A percentile compares a stretch with the other conserved stretches of the same genome.
Conservation (phyloP, 768 basidiomycete species). For the Rhizopogon roseolus region DNA sequence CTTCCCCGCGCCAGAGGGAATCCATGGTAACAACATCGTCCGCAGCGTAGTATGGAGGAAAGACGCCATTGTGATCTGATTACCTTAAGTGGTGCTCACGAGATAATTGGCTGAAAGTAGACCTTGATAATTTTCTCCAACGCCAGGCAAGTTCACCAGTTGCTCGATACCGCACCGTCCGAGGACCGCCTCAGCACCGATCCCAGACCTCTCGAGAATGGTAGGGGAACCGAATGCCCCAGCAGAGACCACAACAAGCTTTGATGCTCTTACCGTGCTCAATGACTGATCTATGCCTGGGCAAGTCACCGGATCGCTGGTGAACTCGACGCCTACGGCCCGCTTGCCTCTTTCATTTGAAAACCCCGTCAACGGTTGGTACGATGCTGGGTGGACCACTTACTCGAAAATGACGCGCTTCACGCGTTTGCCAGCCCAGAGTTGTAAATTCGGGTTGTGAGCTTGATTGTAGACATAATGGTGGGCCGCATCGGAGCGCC, state of each 20-base stretch:
- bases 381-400: no score
- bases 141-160: constrained; percentile 34
- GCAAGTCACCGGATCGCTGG: constrained; percentile 19
- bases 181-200: constrained; percentile 30
- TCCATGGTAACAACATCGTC: constrained; percentile 46
- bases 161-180: constrained; percentile 21
- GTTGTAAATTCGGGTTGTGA: constrained; percentile 23
- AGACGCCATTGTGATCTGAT: constrained; percentile 25
- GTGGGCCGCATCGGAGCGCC: constrained; percentile 29
- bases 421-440: no score
- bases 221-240: constrained; percentile 41
- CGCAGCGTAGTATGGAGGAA: constrained; percentile 30
- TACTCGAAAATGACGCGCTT: no score
- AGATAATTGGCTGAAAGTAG: background rate
- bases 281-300: constrained; percentile 7
- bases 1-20: constrained; percentile 33
- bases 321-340: constrained; percentile 35
- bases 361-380: no score
- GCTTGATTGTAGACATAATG: constrained; percentile 31
- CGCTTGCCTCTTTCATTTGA: constrained; percentile 7
- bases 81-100: background rate
- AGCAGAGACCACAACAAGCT: constrained; percentile 34
- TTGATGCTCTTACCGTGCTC: constrained; percentile 21
- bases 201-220: constrained; percentile 51
- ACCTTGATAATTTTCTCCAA: constrained; percentile 41